Conservation (phyloP, 2,329 filamentous ascomycete genomes). For the Didymella pomorum region DNA sequence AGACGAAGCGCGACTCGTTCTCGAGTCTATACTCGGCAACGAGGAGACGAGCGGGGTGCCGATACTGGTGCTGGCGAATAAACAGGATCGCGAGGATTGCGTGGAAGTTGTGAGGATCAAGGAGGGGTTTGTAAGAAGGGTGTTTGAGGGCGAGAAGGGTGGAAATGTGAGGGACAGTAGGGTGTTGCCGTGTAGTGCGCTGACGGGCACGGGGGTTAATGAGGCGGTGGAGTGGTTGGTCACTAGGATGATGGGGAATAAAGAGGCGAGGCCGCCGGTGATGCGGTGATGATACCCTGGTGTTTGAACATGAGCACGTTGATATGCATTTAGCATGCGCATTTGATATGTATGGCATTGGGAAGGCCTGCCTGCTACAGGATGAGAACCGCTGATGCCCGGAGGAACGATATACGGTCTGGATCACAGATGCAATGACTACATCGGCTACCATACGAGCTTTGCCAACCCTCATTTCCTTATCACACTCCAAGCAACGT, state of each 20-base stretch:
- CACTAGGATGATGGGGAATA: constrained; percentile 94
- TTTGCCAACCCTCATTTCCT: too few species aligned
- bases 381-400: too few species aligned
- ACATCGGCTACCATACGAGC: too few species aligned
- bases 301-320: background rate
- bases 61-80: constrained; percentile 91
- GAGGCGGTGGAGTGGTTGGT: constrained; percentile 98
- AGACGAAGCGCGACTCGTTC: constrained; percentile 86
- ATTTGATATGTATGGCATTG: too few species aligned
- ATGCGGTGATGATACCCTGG: constrained; percentile 71
- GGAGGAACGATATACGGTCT: too few species aligned
- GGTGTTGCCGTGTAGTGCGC: constrained; percentile 89
- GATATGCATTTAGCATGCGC: too few species aligned
- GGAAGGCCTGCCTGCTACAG: too few species aligned
- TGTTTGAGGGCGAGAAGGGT: constrained; percentile 94
- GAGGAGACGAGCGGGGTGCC: constrained; percentile 91
- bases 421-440: too few species aligned
- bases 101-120: constrained; percentile 98
- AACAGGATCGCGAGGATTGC: constrained; percentile 96
- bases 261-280: constrained; percentile 87
- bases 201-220: constrained; percentile 82
- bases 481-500: too few species aligned
- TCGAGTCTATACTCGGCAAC: constrained; percentile 89
- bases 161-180: constrained; percentile 86
- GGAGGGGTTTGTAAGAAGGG: constrained; percentile 91